A percentile compares a stretch with the other conserved stretches of the same genome.
phyloP scores from a whole-genome alignment of 2,329 filamentous ascomycete species.

The Cladosporium sp. region DNA sequence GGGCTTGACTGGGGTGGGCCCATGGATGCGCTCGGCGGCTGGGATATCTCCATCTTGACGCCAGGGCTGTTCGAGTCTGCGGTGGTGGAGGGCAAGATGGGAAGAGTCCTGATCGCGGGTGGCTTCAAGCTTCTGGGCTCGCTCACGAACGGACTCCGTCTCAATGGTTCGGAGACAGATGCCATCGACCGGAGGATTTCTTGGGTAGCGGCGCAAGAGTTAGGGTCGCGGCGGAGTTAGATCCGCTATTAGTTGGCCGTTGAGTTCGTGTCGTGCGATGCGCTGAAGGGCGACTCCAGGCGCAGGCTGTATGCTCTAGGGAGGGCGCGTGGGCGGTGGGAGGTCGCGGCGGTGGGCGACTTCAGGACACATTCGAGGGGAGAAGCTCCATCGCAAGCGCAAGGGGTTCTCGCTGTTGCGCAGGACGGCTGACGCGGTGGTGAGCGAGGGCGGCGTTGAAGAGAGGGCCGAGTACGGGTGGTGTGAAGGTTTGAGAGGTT shows the following conservation, averaged over 20 bases:
- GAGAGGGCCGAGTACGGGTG: neutral
- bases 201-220: conserved; percentile 1
- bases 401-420: too few relatives aligned
- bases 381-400: neutral
- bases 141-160: conserved; percentile 26
- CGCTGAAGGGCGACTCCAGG: neutral
- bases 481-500: neutral
- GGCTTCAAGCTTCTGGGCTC: conserved; percentile 19
- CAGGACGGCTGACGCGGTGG: neutral
- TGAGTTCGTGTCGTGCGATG: neutral
- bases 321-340: neutral
- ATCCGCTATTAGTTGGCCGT: neutral
- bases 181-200: conserved; percentile 32
- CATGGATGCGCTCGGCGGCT: conserved; percentile 20
- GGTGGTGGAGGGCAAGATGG: conserved; percentile 26
- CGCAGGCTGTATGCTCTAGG: neutral
- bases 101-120: conserved; percentile 22
- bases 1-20: conserved; percentile 26
- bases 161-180: conserved; percentile 37
- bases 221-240: neutral
- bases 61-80: conserved; percentile 12
- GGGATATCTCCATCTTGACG: conserved; percentile 28
- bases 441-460: neutral
- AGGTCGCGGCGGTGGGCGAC: neutral
- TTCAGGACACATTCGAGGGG: neutral